Percentiles rank a stretch among this genome's conserved stretches.
These are phyloP conservation scores for Posidonia oceanica DNA, from an alignment of 116 monocot genomes.

Conservation along the genomic window DNA sequence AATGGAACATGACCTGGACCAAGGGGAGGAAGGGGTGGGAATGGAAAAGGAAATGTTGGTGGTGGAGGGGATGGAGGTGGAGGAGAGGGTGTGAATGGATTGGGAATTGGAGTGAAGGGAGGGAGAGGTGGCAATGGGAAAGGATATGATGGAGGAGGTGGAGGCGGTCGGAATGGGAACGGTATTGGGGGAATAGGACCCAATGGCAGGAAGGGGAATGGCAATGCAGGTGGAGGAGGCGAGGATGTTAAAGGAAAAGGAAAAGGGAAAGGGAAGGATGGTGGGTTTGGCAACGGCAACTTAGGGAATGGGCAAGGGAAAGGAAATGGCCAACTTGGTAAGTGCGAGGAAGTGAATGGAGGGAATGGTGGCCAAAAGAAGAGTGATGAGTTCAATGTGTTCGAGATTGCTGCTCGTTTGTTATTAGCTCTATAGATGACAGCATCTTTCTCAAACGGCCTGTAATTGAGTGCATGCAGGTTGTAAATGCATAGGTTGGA, in stretches of 20 bases:
- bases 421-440: slow-evolving; percentile 16
- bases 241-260: slow-evolving; percentile 11
- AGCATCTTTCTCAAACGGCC: slow-evolving; percentile 30
- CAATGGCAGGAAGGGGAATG: slow-evolving; percentile 13
- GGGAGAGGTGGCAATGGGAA: slow-evolving; percentile 3
- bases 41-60: too few relatives aligned
- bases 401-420: background rate
- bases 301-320: slow-evolving; percentile 19
- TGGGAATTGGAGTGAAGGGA: slow-evolving; percentile 1
- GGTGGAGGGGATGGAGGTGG: slow-evolving; percentile 7
- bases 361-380: slow-evolving; percentile 83
- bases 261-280: slow-evolving; percentile 8
- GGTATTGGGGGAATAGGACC: background rate
- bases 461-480: slow-evolving; percentile 52
- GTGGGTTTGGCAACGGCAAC: slow-evolving; percentile 20
- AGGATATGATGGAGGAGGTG: slow-evolving; percentile 8
- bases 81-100: slow-evolving; percentile 8
- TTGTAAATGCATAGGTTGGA: slow-evolving; percentile 38
- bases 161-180: slow-evolving; percentile 13
- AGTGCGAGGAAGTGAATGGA: slow-evolving; percentile 28
- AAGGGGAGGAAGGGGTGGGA: background rate
- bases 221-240: slow-evolving; percentile 14
- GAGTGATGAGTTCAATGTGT: slow-evolving; percentile 18
- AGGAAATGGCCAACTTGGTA: slow-evolving; percentile 29
- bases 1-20: background rate